phyloP scores from a whole-genome alignment of 2,329 filamentous ascomycete genomes.

The Elsinoe fawcettii region DNA sequence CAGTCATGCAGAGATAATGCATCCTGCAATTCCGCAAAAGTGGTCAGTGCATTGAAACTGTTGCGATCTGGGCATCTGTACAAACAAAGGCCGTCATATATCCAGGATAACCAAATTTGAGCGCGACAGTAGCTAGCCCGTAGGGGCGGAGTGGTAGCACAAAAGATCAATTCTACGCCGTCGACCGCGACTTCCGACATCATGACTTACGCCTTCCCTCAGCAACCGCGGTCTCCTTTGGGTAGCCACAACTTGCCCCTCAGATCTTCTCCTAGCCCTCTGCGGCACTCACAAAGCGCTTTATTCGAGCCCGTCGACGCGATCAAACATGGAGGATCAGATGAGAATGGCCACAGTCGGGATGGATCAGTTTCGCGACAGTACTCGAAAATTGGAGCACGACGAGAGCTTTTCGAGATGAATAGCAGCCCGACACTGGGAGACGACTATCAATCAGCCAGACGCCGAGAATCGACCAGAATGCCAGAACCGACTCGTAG shows the following conservation, averaged over 20 bases:
- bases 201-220: slow-evolving; percentile 16
- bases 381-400: slow-evolving; percentile 9
- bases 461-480: neutral
- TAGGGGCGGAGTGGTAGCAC: slow-evolving; percentile 1
- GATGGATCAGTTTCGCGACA: slow-evolving; percentile 2
- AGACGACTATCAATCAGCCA: neutral
- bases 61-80: slow-evolving; percentile 4
- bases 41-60: slow-evolving; percentile 14
- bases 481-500: slow-evolving; percentile 18
- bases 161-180: neutral
- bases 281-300: slow-evolving; percentile 15
- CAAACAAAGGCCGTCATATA: slow-evolving; percentile 12
- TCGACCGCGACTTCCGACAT: neutral
- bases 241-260: slow-evolving; percentile 15
- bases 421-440: slow-evolving; percentile 9
- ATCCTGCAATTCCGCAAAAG: slow-evolving; percentile 1
- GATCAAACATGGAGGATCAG: neutral
- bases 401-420: slow-evolving; percentile 14
- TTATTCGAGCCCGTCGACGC: neutral
- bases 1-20: slow-evolving; percentile 11
- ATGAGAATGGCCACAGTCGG: slow-evolving; percentile 9
- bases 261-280: slow-evolving; percentile 15
- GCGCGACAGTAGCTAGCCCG: neutral
- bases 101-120: neutral
- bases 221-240: slow-evolving; percentile 9